phyloP scores from a whole-genome alignment of 306 rosid genomes.

The Mucuna pruriens region DNA sequence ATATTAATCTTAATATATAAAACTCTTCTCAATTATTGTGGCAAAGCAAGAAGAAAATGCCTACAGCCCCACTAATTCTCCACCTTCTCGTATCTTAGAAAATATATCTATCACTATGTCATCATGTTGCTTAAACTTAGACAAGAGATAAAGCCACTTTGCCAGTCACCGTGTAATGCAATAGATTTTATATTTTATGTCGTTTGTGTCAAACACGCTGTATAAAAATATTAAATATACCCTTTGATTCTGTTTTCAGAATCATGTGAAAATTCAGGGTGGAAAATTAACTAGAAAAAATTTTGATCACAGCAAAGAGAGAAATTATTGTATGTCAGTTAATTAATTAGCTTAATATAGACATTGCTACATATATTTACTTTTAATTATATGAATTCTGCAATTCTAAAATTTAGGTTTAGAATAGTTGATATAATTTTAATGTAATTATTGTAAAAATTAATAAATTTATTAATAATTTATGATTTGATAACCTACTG shows the following conservation, averaged over 20 bases:
- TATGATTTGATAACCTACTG: too few relatives aligned
- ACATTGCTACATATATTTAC: too few relatives aligned
- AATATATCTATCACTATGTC: slow-evolving; percentile 31
- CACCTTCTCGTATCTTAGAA: slow-evolving; percentile 26
- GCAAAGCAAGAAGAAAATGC: background rate
- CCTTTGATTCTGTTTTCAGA: too few relatives aligned
- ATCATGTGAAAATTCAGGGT: too few relatives aligned
- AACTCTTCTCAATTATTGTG: slow-evolving; percentile 27
- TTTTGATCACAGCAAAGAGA: too few relatives aligned
- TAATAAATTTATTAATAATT: too few relatives aligned
- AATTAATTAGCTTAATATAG: background rate
- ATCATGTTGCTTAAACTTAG: slow-evolving; percentile 47
- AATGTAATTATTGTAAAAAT: too few relatives aligned
- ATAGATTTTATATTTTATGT: background rate
- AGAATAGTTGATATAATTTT: too few relatives aligned
- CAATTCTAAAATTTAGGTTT: background rate
- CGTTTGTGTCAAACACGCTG: background rate
- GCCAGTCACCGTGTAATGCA: background rate
- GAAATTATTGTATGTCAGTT: too few relatives aligned
- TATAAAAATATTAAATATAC: too few relatives aligned
- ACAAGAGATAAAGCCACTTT: slow-evolving; percentile 37
- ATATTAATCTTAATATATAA: background rate
- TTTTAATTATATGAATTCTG: background rate
- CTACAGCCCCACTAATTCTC: slow-evolving; percentile 30
- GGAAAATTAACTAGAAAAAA: too few relatives aligned